These are phyloP conservation scores for Lunularia cruciata DNA, from an alignment of 225 moss, liverwort and hornwort genomes.

Conservation along the genomic window DNA sequence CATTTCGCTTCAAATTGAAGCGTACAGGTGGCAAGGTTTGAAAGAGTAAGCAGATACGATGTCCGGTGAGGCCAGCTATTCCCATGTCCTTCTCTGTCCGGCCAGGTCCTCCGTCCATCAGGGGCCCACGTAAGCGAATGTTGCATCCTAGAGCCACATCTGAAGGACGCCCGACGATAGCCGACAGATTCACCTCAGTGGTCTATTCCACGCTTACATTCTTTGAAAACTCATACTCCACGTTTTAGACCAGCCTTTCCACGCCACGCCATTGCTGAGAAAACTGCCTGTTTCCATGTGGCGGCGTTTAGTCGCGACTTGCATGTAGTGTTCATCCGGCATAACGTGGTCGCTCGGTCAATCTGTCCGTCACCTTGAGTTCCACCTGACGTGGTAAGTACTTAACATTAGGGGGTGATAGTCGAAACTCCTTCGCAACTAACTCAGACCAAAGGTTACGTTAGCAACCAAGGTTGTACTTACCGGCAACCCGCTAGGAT, in stretches of 20 bases:
- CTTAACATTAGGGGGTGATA: background rate
- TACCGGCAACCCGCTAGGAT: too few species aligned
- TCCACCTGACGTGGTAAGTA: background rate
- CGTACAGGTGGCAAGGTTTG: too few species aligned
- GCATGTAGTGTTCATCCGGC: background rate
- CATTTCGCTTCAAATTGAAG: too few species aligned
- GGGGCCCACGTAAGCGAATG: background rate
- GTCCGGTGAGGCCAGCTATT: background rate
- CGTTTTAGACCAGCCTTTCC: background rate
- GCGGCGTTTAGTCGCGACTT: background rate
- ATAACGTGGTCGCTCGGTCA: background rate
- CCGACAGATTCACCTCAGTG: background rate
- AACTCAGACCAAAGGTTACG: background rate
- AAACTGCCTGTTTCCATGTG: background rate
- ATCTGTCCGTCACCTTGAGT: background rate
- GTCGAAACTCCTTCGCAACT: too few species aligned
- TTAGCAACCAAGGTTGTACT: background rate
- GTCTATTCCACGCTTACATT: background rate
- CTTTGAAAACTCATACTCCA: background rate
- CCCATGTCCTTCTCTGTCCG: background rate
- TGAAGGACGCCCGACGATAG: background rate
- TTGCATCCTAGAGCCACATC: too few species aligned
- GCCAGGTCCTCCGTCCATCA: background rate
- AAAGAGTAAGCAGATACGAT: constrained; percentile 1
- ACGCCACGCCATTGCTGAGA: too few species aligned